phyloP scores from a whole-genome alignment of 2,329 filamentous ascomycete species.

The Acephala macrosclerotiorum region DNA sequence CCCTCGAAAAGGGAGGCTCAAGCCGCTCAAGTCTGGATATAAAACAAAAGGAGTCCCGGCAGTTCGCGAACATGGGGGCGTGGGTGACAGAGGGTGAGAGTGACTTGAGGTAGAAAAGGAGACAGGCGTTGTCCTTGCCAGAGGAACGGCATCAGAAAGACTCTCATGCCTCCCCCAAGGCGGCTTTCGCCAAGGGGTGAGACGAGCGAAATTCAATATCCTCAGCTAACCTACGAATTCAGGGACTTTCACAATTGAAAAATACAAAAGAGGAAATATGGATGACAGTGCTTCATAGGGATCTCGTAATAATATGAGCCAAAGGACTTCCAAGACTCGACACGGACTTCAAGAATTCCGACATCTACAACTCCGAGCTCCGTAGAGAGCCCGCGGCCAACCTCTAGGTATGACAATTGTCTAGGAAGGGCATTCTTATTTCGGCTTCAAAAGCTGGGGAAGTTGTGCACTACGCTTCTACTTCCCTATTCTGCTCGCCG shows the following conservation, averaged over 20 bases:
- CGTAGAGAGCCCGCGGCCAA: neutral
- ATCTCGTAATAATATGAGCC: neutral
- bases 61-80: neutral
- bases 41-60: neutral
- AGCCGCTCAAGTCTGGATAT: neutral
- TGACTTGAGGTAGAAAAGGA: neutral
- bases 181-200: no score
- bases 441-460: neutral
- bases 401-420: neutral
- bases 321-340: neutral
- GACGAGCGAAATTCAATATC: no score
- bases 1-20: constrained; percentile 8
- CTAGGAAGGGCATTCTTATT: neutral
- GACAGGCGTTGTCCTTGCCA: neutral
- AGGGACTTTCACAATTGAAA: neutral
- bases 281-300: no score
- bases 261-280: neutral
- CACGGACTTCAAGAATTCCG: neutral
- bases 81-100: neutral
- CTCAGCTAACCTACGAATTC: no score
- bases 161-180: no score
- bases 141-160: no score
- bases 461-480: neutral
- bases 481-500: constrained; percentile 2
- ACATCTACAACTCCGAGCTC: neutral